Percentiles rank a stretch among this genome's conserved stretches.
Conservation (phyloP, 306 rosid species). For the Canavalia gladiata region DNA sequence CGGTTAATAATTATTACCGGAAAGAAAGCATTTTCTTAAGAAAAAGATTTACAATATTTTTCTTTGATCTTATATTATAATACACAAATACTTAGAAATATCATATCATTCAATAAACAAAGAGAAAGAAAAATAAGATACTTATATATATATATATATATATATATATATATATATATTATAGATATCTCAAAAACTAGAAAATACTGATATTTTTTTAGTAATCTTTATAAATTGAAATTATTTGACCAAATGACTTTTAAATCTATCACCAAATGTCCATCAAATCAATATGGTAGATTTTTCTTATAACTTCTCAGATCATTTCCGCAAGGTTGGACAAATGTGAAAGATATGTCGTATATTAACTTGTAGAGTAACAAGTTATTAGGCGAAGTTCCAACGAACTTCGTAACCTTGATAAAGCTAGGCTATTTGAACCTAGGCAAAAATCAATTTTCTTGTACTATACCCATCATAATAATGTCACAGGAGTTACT, state of each 20-base stretch:
- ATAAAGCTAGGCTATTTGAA: fast-evolving
- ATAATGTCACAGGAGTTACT: not conserved
- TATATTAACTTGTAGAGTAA: not conserved
- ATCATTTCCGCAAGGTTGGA: conserved; percentile 32
- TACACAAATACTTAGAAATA: too few species aligned
- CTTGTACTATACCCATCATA: not conserved
- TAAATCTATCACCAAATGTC: not conserved
- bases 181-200: too few species aligned
- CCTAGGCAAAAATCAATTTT: conserved; percentile 1
- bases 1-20: too few species aligned
- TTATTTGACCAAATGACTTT: not conserved
- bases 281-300: not conserved
- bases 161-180: too few species aligned
- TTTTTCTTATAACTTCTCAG: conserved; percentile 6
- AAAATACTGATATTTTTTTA: too few species aligned
- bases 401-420: not conserved
- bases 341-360: not conserved
- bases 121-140: too few species aligned
- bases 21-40: too few species aligned
- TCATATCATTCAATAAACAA: too few species aligned
- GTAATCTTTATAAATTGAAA: too few species aligned
- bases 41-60: too few species aligned
- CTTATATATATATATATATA: too few species aligned
- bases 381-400: conserved; percentile 7
- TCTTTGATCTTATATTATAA: too few species aligned